Percentiles rank a stretch among this genome's conserved stretches.
Conservation (phyloP, 176 grass and related monocot genomes). For the Ensete ventricosum region DNA sequence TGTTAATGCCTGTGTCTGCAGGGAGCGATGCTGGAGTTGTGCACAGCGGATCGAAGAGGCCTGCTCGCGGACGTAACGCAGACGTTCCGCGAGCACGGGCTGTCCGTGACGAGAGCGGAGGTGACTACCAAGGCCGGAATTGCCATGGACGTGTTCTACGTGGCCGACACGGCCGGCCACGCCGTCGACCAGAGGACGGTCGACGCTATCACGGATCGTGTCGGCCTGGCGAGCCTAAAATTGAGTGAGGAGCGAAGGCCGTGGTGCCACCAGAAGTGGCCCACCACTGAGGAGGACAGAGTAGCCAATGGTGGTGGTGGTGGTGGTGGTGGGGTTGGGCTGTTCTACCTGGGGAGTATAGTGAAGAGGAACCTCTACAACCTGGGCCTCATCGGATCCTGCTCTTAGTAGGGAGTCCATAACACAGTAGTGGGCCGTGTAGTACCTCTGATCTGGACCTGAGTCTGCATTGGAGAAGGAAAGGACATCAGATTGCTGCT, state of each 20-base stretch:
- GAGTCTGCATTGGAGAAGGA: no score
- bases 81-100: constrained; percentile 82
- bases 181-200: constrained; percentile 57
- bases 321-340: constrained; percentile 19
- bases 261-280: not conserved
- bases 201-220: constrained; percentile 48
- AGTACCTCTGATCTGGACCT: no score
- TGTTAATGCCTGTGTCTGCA: not conserved
- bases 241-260: constrained; percentile 46
- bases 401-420: constrained; percentile 22
- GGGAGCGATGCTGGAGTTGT: constrained; percentile 73
- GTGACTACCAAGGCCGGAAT: constrained; percentile 59
- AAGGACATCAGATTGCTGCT: no score
- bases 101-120: constrained; percentile 83
- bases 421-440: no score
- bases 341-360: constrained; percentile 69
- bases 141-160: constrained; percentile 70
- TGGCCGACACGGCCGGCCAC: constrained; percentile 50
- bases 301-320: not conserved
- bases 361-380: constrained; percentile 85
- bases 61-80: constrained; percentile 95
- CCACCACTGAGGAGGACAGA: not conserved
- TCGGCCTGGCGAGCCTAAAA: constrained; percentile 55
- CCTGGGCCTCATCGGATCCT: constrained; percentile 78
- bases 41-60: constrained; percentile 52